Base-by-base conservation (phyloP, 495 filamentous ascomycete genomes). In the Penicillium egyptiacum region DNA sequence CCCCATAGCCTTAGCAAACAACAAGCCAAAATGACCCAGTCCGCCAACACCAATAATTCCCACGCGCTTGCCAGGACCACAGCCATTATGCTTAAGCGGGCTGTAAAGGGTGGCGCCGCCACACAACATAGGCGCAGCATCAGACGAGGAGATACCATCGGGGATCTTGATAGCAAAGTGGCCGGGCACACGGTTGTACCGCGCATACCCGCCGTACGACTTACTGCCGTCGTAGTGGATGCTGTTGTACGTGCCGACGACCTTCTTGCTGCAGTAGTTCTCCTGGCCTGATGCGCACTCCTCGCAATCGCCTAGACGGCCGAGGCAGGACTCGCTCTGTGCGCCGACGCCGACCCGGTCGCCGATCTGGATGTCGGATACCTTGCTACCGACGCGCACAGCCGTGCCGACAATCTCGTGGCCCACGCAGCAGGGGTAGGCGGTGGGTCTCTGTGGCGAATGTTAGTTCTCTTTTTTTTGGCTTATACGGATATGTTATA, bases 331-430 rank as follows among this genome's bases (percentile, higher is more conserved):
- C 42, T 81, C 79, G 33, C 79, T 80, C 73, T 96, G 91, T 1
- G 92, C 91, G 46, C 92, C 92, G 25, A 96, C 89, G 35, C 92
- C 92, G 35, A 94, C 89, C 23, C 91, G 84, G 68, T 96, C 91
- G n/a, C 92, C 92, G 44, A 92, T 68, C 56, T 89, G 86, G 71
- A 96, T 78, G 39, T 79, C 70, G 6, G 67, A 76, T 50, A 82
- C 88, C 44, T 89, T 79, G 50, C 72, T 78, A 31, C 91, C 92
- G 16, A 93, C 86, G 17, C 85, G 85, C 22, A 92, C 86, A 12
- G 83, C 89, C 6, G 72, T 84, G 43, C 92, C 92, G 26, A 92
- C 85, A 37, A 96, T 88, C 67, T 96, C 92, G 71, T 94, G 91
- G 48, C 89, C 91, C 26, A 92, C 89, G 65, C 83, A 83, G 72